These are phyloP conservation scores for Nepenthes mirabilis DNA, from an alignment of 148 eudicot species.

Conservation along the genomic window DNA sequence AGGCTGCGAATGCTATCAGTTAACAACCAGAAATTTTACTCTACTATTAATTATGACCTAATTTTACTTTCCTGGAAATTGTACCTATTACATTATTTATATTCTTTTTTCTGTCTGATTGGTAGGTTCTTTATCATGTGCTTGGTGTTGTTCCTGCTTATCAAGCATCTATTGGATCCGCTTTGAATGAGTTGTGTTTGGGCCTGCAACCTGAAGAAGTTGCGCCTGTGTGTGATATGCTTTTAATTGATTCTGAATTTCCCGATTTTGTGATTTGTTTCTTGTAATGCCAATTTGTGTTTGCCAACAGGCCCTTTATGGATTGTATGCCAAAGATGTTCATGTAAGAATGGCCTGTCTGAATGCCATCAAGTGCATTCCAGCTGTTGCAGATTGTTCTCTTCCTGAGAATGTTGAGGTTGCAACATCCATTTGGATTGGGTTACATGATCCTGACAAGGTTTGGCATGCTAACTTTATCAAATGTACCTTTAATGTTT, in stretches of 20 bases:
- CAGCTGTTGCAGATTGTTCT: slow-evolving; percentile 70
- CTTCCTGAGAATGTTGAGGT: slow-evolving; percentile 71
- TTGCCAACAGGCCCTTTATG: slow-evolving; percentile 59
- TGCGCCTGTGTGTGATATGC: slow-evolving; percentile 53
- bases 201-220: slow-evolving; percentile 78
- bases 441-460: slow-evolving; percentile 93
- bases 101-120: slow-evolving; percentile 9
- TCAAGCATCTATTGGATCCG: slow-evolving; percentile 74
- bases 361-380: slow-evolving; percentile 90
- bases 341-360: slow-evolving; percentile 95
- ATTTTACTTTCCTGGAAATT: neutral
- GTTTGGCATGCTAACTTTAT: slow-evolving; percentile 17
- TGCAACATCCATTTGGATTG: slow-evolving; percentile 92
- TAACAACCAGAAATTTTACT: slow-evolving; percentile 11
- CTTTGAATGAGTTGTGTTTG: slow-evolving; percentile 88
- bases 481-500: neutral
- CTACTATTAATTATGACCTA: neutral
- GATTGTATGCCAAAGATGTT: slow-evolving; percentile 85
- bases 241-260: slow-evolving; percentile 4
- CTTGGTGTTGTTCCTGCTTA: slow-evolving; percentile 83
- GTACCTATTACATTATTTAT: neutral
- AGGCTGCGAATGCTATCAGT: slow-evolving; percentile 96
- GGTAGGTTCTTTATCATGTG: slow-evolving; percentile 91
- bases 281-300: slow-evolving; percentile 5
- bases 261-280: neutral